Percentiles rank a stretch among this genome's conserved stretches.
Evolutionary conservation across 1,284 basidiomycete species (phyloP).

Genomic region (Vanrija pseudolonga): DNA sequence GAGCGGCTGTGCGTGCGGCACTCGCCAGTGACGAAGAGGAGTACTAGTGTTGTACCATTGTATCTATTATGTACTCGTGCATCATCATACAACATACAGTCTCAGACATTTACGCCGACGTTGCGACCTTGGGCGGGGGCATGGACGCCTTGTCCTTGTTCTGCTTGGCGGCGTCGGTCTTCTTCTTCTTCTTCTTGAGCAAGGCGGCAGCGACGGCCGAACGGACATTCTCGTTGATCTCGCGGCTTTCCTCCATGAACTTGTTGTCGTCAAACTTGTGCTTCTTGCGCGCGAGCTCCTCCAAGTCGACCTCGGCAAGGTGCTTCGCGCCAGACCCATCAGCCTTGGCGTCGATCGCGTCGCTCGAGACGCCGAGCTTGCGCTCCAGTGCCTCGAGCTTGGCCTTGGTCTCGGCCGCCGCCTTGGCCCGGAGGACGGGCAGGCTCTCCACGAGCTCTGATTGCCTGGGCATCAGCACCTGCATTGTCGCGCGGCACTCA

Average conservation of each 20-base stretch:
- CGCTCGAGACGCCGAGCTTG: conserved; percentile 64
- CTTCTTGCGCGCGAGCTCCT: conserved; percentile 65
- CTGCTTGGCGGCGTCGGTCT: conserved; percentile 54
- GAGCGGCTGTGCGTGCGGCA: conserved; percentile 20
- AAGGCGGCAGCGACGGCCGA: conserved; percentile 72
- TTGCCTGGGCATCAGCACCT: conserved; percentile 56
- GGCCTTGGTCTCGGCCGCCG: conserved; percentile 71
- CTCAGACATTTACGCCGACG: neutral
- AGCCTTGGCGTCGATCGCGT: conserved; percentile 2
- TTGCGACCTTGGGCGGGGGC: conserved; percentile 26
- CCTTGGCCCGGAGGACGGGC: conserved; percentile 73
- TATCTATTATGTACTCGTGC: neutral
- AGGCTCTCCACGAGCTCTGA: conserved; percentile 85
- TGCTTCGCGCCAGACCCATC: conserved; percentile 30
- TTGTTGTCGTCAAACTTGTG: conserved; percentile 87
- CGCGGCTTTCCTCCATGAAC: conserved; percentile 85
- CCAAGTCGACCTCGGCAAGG: conserved; percentile 51
- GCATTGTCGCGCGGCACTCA: conserved; percentile 42
- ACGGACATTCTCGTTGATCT: conserved; percentile 88
- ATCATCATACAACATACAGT: neutral
- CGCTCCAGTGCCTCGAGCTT: conserved; percentile 82
- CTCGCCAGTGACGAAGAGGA: conserved; percentile 22
- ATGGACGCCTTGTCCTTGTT: conserved; percentile 34
- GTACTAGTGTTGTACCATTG: neutral
- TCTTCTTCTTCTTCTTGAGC: conserved; percentile 25